Conservation (phyloP, 768 basidiomycete species). For the button mushroom (Agaricus bisporus) region DNA sequence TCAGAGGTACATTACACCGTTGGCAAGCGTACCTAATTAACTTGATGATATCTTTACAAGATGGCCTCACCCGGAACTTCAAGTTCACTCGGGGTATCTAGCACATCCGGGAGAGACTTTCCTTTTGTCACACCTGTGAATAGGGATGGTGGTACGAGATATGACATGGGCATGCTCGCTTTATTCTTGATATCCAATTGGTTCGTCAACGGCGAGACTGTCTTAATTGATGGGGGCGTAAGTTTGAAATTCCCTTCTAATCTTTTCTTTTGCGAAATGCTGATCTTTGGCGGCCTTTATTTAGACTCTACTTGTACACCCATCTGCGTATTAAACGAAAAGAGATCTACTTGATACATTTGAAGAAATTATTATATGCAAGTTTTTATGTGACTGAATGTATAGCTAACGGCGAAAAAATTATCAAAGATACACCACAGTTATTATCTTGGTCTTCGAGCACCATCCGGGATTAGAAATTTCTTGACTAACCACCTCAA, state of each 20-base stretch:
- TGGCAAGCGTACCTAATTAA: neutral
- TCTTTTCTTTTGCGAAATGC: neutral
- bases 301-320: slow-evolving; percentile 30
- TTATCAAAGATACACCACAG: no score
- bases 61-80: slow-evolving; percentile 23
- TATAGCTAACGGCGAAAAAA: no score
- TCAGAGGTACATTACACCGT: slow-evolving; percentile 14
- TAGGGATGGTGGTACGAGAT: slow-evolving; percentile 27
- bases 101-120: slow-evolving; percentile 14
- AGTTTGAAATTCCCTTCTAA: slow-evolving; percentile 15
- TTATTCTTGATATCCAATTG: slow-evolving; percentile 40
- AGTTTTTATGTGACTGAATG: no score
- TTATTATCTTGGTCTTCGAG: no score
- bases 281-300: neutral
- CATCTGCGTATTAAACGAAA: slow-evolving; percentile 26
- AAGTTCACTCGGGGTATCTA: slow-evolving; percentile 19
- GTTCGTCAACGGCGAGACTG: slow-evolving; percentile 44
- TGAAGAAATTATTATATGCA: no score
- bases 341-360: no score
- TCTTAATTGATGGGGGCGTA: slow-evolving; percentile 44
- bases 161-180: slow-evolving; percentile 37
- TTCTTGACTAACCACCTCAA: no score
- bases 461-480: no score
- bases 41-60: slow-evolving; percentile 11
- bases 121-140: slow-evolving; percentile 29